Percentiles rank a stretch among this genome's conserved stretches.
phyloP scores from a whole-genome alignment of 139 green algal species.

The Monoraphidium neglectum region DNA sequence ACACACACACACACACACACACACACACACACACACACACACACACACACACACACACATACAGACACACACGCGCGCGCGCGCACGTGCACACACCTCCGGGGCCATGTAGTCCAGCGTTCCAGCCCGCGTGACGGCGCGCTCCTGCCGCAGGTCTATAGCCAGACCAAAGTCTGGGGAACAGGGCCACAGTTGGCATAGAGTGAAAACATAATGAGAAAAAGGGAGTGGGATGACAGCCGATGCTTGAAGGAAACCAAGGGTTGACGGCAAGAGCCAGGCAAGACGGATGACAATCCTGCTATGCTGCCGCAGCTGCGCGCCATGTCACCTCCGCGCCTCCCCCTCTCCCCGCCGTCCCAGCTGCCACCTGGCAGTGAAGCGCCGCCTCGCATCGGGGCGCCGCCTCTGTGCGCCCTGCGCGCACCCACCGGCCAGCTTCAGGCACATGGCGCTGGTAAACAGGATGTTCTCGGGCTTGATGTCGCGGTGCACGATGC shows the following conservation, averaged over 20 bases:
- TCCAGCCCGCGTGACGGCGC: conserved; percentile 52
- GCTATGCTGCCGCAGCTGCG: no score
- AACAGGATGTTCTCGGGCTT: conserved; percentile 66
- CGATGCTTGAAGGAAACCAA: no score
- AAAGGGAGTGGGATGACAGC: no score
- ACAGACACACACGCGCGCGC: background rate
- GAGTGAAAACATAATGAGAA: conserved; percentile 18
- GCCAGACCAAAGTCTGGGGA: conserved; percentile 58
- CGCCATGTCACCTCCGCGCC: no score
- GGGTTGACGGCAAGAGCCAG: no score
- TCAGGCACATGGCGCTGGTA: conserved; percentile 39
- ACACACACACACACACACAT: no score
- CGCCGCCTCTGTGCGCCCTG: no score
- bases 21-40: background rate
- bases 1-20: background rate
- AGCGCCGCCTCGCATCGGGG: no score
- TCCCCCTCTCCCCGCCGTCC: no score
- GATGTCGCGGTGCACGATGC: conserved; percentile 56
- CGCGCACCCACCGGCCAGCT: conserved; percentile 43
- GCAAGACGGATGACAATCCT: no score
- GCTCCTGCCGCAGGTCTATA: conserved; percentile 46
- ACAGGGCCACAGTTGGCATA: no score
- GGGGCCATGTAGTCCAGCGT: conserved; percentile 68
- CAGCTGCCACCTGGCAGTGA: no score
- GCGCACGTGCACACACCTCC: conserved; percentile 22